A percentile compares a stretch with the other conserved stretches of the same genome.
phyloP scores from a whole-genome alignment of 2,329 filamentous ascomycete species.

The Cladobotryum protrusum region DNA sequence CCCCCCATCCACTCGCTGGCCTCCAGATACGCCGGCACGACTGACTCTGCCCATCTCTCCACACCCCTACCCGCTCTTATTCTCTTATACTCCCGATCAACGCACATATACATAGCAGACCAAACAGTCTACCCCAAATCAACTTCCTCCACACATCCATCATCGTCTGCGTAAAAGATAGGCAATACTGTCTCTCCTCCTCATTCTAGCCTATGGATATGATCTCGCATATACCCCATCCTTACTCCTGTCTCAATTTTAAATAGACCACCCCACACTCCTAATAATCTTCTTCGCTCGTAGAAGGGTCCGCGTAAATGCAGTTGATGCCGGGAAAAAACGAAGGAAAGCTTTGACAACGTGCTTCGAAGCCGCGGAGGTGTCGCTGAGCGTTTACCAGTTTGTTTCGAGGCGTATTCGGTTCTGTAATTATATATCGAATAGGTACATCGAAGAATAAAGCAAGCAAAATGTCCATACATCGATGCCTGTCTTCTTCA shows the following conservation, averaged over 20 bases:
- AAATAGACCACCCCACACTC: constrained; percentile 11
- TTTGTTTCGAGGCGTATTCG: constrained; percentile 5
- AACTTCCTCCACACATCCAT: neutral
- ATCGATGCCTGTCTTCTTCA: constrained; percentile 13
- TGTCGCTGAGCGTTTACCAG: constrained; percentile 1
- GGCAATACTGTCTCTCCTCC: neutral
- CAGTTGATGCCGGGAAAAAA: constrained; percentile 9
- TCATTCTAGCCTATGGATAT: neutral
- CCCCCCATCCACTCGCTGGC: constrained; percentile 11
- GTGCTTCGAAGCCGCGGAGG: constrained; percentile 3
- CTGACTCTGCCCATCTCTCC: constrained; percentile 10
- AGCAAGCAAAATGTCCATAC: constrained; percentile 9
- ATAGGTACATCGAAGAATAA: constrained; percentile 5
- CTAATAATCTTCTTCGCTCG: constrained; percentile 8
- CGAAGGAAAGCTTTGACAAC: constrained; percentile 4
- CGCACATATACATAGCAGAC: constrained; percentile 8
- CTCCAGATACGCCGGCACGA: constrained; percentile 11
- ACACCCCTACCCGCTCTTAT: constrained; percentile 7
- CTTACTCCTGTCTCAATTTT: constrained; percentile 3
- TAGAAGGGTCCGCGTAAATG: constrained; percentile 3
- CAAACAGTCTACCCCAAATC: constrained; percentile 5
- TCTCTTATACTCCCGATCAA: constrained; percentile 5
- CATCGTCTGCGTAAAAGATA: neutral
- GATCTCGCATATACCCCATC: constrained; percentile 3
- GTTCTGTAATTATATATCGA: neutral